A percentile compares a stretch with the other conserved stretches of the same genome.
phyloP scores from a whole-genome alignment of 2,329 filamentous ascomycete genomes.

The Ploettnerulaceae sp. region DNA sequence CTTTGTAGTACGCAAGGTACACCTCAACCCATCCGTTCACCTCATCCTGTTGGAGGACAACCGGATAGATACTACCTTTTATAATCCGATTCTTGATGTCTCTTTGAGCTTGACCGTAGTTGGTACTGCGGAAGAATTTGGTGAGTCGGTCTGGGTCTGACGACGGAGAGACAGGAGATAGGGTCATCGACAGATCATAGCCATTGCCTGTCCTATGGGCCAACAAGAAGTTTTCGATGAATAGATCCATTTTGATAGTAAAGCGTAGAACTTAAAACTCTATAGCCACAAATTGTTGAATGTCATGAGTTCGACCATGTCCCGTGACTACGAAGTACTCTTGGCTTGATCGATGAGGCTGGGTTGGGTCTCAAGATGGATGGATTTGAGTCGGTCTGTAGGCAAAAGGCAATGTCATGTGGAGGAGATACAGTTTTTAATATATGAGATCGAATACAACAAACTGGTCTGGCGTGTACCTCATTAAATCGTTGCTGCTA shows the following conservation, averaged over 20 bases:
- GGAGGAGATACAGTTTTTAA: no score
- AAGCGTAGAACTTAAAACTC: no score
- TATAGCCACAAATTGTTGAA: no score
- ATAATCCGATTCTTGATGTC: constrained; percentile 70
- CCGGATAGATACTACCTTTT: constrained; percentile 46
- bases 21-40: constrained; percentile 81
- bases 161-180: constrained; percentile 64
- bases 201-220: constrained; percentile 64
- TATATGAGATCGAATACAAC: no score
- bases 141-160: constrained; percentile 61
- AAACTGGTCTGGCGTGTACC: no score
- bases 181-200: constrained; percentile 65
- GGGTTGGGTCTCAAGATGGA: no score
- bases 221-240: constrained; percentile 68
- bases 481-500: not conserved
- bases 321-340: constrained; percentile 14
- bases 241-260: constrained; percentile 56
- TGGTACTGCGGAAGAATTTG: constrained; percentile 67
- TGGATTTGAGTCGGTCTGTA: no score
- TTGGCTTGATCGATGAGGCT: constrained; percentile 8
- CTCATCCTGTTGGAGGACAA: constrained; percentile 48
- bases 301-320: constrained; percentile 1
- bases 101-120: constrained; percentile 52
- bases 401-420: no score
- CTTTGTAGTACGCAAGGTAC: constrained; percentile 79